Percentiles rank a stretch among this genome's conserved stretches.
These are phyloP conservation scores for Wickerhamiella occidentalis DNA, from an alignment of 805 yeast genomes.

Conservation along the genomic window DNA sequence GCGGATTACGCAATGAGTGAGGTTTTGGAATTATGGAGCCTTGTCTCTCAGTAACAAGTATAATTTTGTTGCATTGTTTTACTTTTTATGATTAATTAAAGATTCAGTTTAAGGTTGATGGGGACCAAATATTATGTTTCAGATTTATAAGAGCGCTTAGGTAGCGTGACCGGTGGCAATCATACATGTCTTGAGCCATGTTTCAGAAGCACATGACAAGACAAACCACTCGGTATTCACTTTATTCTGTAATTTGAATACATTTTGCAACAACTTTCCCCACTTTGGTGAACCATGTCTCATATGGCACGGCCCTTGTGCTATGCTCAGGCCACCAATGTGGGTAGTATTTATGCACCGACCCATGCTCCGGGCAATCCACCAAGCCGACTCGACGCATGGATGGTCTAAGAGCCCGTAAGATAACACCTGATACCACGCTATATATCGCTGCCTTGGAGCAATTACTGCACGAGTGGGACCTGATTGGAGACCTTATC, in stretches of 20 bases:
- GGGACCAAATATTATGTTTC: neutral
- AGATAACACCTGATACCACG: neutral
- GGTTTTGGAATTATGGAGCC: neutral
- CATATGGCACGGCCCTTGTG: neutral
- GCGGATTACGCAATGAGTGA: neutral
- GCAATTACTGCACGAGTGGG: conserved; percentile 2
- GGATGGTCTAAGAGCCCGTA: conserved; percentile 6
- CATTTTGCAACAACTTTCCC: neutral
- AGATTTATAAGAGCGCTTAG: neutral
- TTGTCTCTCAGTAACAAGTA: neutral
- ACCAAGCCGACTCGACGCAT: neutral
- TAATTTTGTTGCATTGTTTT: neutral
- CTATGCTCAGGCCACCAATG: neutral
- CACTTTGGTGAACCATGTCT: neutral
- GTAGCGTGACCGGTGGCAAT: neutral
- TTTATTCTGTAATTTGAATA: neutral
- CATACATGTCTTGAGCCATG: neutral
- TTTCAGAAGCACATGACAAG: neutral
- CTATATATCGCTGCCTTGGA: conserved; percentile 1
- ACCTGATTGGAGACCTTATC: neutral
- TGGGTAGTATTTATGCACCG: neutral
- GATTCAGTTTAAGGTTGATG: neutral
- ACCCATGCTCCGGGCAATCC: neutral
- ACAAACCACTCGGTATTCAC: neutral
- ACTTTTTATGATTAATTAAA: neutral